A percentile compares a stretch with the other conserved stretches of the same genome.
Conservation (phyloP, 257 asterid species). For the Mitragyna speciosa region DNA sequence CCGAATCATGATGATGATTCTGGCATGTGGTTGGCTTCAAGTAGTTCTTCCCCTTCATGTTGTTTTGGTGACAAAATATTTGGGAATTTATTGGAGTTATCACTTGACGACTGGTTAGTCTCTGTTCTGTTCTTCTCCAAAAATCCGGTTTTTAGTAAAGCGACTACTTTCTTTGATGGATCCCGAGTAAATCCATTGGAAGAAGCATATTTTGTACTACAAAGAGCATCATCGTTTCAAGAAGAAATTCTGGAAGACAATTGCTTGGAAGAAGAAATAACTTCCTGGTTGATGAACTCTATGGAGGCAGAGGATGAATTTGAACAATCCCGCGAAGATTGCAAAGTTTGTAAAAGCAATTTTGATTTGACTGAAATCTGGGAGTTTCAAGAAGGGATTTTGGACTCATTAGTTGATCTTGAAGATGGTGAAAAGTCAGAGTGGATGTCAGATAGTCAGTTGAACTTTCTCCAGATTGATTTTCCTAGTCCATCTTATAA, state of each 20-base stretch:
- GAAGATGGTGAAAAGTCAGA: slow-evolving; percentile 12
- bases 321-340: background rate
- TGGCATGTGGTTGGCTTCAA: slow-evolving; percentile 16
- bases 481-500: slow-evolving; percentile 19
- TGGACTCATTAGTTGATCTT: slow-evolving; percentile 15
- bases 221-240: background rate
- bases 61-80: slow-evolving; percentile 16
- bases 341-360: background rate
- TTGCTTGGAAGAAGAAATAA: background rate
- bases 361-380: background rate
- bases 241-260: background rate
- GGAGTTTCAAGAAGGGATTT: background rate
- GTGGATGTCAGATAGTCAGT: slow-evolving; percentile 8
- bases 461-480: slow-evolving; percentile 5
- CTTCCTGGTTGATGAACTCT: slow-evolving; percentile 7
- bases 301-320: background rate
- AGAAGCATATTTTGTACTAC: background rate
- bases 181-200: slow-evolving; percentile 9
- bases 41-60: slow-evolving; percentile 23
- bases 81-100: slow-evolving; percentile 4
- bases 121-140: background rate
- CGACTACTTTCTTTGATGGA: slow-evolving; percentile 13
- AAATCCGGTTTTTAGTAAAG: background rate
- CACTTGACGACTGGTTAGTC: slow-evolving; percentile 20
- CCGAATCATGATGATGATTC: slow-evolving; percentile 4